Percentiles rank a stretch among this genome's conserved stretches.
These are phyloP conservation scores for Chionographis japonica DNA, from an alignment of 106 monocot genomes.

Conservation along the genomic window DNA sequence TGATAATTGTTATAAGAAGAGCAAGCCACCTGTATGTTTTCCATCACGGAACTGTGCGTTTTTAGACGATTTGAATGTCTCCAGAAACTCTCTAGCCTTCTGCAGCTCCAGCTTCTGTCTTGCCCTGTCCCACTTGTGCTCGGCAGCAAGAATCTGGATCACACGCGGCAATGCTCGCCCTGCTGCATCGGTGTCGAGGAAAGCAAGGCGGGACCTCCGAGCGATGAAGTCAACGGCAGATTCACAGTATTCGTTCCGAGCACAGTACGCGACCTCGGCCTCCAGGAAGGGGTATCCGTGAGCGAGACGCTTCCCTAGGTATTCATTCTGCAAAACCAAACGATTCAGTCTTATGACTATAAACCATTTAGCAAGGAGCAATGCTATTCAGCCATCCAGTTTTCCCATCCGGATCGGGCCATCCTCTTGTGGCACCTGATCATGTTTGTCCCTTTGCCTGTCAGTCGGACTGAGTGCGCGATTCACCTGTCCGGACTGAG, in stretches of 20 bases:
- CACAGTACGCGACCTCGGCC: conserved; percentile 97
- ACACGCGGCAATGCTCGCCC: conserved; percentile 75
- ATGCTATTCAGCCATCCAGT: too few species aligned
- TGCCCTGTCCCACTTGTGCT: conserved; percentile 83
- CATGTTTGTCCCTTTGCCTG: too few species aligned
- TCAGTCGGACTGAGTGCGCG: too few species aligned
- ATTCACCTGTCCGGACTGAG: too few species aligned
- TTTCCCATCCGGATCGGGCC: too few species aligned
- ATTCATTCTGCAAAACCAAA: conserved; percentile 59
- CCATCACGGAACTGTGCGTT: conserved; percentile 93
- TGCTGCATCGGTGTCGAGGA: conserved; percentile 96
- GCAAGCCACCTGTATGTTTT: conserved; percentile 49
- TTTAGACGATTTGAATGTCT: conserved; percentile 97
- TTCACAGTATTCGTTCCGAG: conserved; percentile 88
- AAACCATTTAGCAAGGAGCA: too few species aligned
- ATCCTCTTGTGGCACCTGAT: too few species aligned
- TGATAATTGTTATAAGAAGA: too few species aligned
- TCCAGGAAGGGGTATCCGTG: conserved; percentile 96
- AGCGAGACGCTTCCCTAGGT: conserved; percentile 83
- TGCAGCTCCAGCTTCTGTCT: conserved; percentile 78
- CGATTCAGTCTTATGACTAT: neutral
- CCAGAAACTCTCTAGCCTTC: conserved; percentile 66
- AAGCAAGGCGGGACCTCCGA: conserved; percentile 79
- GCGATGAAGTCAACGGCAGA: conserved; percentile 92
- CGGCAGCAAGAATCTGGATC: conserved; percentile 71